Base-by-base conservation (phyloP, 2,329 filamentous ascomycete genomes). In the Fusarium solani-melongenae region DNA sequence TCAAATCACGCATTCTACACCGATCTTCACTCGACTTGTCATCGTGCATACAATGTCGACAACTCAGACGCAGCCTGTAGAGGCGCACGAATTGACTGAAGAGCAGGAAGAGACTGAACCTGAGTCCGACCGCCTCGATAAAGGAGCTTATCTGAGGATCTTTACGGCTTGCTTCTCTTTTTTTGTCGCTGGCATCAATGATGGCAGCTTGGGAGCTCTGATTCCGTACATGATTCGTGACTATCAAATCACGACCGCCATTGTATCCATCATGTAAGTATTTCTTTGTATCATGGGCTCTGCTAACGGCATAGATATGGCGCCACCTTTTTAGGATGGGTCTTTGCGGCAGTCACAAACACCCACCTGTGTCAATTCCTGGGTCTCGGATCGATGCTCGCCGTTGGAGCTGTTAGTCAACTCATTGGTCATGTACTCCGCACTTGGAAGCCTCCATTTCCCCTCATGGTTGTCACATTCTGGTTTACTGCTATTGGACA, bases 181-280 rank as follows among this genome's bases (percentile, higher is more conserved):
- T 81, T 91, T 92, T 78, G 88, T 89, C 41, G 88, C 90, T 0
- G 90, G 90, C 1, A 83, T 88, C 66, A 92, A 91, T 69, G 90
- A 92, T 77, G 90, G 90, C 46, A 90, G 86, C 72, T 81, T 92
- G 3, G 90, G 90, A 6, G 85, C 90, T 3, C 76, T 92, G 17
- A 86, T 92, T 11, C 90, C 90, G 0, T 91, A 92, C 76, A 84
- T 92, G 20, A 84, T 92, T 10, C 83, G 84, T 8, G 84, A 85
- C 5, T 91, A 91, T 74, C 69, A 81, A 12, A 85, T 90, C 62
- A 84, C 80, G 33, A 89, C 87, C 0, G 85, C 84, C 36, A 81
- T 55, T 34, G 51, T 55, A 34, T 55, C 51, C 12, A 36, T 31
- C 17, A 56, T 56, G 31, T 56, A 15, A 34, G 51, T 36, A 34